Conservation (phyloP, 495 filamentous ascomycete species). For the Penicillium chermesinum region DNA sequence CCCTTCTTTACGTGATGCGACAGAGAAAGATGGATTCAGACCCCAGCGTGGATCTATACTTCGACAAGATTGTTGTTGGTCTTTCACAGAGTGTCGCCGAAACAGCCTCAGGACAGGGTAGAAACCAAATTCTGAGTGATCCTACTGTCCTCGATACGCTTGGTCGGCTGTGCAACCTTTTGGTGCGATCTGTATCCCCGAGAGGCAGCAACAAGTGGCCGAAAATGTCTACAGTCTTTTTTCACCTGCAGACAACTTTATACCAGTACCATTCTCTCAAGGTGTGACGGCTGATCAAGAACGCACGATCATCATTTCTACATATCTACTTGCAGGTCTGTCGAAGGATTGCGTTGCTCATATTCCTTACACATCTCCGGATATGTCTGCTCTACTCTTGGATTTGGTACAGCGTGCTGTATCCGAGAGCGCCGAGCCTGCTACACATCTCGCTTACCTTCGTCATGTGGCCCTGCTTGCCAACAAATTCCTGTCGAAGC, state of each 20-base stretch:
- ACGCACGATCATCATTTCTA: constrained; percentile 55
- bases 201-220: constrained; percentile 52
- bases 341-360: constrained; percentile 30
- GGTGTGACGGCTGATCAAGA: constrained; percentile 30
- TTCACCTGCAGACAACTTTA: constrained; percentile 26
- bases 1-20: constrained; percentile 60
- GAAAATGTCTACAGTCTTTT: constrained; percentile 56
- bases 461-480: constrained; percentile 57
- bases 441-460: constrained; percentile 50
- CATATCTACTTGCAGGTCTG: constrained; percentile 57
- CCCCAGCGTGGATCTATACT: constrained; percentile 51
- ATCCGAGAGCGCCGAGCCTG: constrained; percentile 25
- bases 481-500: constrained; percentile 60
- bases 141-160: constrained; percentile 54
- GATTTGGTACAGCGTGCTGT: constrained; percentile 38
- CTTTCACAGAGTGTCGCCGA: constrained; percentile 43
- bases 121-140: constrained; percentile 46
- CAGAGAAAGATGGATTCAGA: constrained; percentile 46
- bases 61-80: constrained; percentile 53
- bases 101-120: constrained; percentile 34
- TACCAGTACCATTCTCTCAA: constrained; percentile 37
- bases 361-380: constrained; percentile 30
- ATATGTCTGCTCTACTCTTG: constrained; percentile 34
- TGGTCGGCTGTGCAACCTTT: constrained; percentile 58
- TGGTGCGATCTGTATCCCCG: constrained; percentile 50